These are phyloP conservation scores for Mortierella sp. DNA, from an alignment of 371 early-diverging fungal species.

Conservation along the genomic window DNA sequence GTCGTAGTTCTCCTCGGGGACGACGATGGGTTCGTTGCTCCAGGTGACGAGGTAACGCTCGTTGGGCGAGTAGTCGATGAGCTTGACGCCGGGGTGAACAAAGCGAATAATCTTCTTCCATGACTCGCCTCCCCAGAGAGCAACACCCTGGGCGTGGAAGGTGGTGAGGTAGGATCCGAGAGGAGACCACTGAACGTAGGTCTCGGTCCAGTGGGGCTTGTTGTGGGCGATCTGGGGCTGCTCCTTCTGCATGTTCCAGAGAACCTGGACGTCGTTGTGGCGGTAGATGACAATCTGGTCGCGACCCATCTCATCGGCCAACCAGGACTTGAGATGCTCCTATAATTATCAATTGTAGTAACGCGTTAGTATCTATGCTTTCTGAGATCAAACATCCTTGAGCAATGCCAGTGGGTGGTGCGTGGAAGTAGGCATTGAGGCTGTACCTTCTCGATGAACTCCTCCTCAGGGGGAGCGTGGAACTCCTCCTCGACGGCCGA, in stretches of 20 bases:
- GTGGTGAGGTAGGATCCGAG: conserved; percentile 94
- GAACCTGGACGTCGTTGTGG: conserved; percentile 86
- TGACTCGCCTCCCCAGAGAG: conserved; percentile 96
- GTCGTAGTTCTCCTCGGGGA: conserved; percentile 64
- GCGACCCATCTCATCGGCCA: conserved; percentile 87
- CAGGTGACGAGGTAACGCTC: conserved; percentile 95
- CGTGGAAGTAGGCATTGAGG: neutral
- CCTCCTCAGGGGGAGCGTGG: conserved; percentile 75
- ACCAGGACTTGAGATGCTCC: conserved; percentile 93
- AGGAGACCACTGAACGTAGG: conserved; percentile 95
- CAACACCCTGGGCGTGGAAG: conserved; percentile 95
- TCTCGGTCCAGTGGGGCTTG: conserved; percentile 93
- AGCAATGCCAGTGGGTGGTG: no score
- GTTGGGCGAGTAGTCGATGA: conserved; percentile 94
- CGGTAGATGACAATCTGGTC: conserved; percentile 94
- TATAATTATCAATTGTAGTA: conserved; percentile 44
- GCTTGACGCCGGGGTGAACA: conserved; percentile 91
- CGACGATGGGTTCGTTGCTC: conserved; percentile 88
- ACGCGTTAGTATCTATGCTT: no score
- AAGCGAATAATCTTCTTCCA: conserved; percentile 94
- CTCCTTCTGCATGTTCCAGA: conserved; percentile 93
- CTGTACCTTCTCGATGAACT: conserved; percentile 70
- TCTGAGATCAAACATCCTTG: no score
- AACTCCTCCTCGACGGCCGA: conserved; percentile 82
- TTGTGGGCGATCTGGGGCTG: conserved; percentile 83